phyloP scores from a whole-genome alignment of 805 yeast genomes.

The Schwanniomyces pseudopolymorphus region DNA sequence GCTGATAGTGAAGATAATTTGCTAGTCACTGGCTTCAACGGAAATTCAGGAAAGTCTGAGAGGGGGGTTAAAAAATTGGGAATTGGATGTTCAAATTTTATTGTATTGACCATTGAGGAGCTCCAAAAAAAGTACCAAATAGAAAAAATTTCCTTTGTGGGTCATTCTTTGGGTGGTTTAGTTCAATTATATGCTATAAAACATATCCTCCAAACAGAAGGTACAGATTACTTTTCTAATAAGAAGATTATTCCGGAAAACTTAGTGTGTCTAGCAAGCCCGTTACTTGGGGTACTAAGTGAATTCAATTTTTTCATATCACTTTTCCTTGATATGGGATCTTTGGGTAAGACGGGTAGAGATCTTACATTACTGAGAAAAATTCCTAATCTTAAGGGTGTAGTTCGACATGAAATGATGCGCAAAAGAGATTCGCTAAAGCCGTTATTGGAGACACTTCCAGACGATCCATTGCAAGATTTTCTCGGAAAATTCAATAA shows the following conservation, averaged over 20 bases:
- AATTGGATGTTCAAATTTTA: conserved; percentile 25
- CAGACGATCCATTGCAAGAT: conserved; percentile 37
- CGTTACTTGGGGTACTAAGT: conserved; percentile 41
- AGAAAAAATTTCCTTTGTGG: conserved; percentile 38
- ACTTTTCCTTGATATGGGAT: conserved; percentile 45
- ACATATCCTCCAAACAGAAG: conserved; percentile 30
- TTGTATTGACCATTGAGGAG: conserved; percentile 26
- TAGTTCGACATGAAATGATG: conserved; percentile 7
- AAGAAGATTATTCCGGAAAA: conserved; percentile 29
- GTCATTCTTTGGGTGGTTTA: conserved; percentile 45
- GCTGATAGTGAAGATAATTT: conserved; percentile 28
- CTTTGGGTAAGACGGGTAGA: conserved; percentile 46
- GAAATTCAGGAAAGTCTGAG: conserved; percentile 44
- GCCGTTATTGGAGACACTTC: conserved; percentile 39
- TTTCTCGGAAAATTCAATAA: conserved; percentile 29
- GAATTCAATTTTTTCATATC: conserved; percentile 39
- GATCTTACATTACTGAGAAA: conserved; percentile 40
- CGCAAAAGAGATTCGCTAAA: conserved; percentile 18
- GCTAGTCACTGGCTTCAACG: conserved; percentile 36
- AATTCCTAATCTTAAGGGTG: conserved; percentile 22
- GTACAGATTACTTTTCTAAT: conserved; percentile 27
- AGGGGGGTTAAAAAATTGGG: conserved; percentile 40
- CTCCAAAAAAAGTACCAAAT: conserved; percentile 16
- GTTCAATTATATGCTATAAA: conserved; percentile 43
- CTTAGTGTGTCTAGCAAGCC: conserved; percentile 42